Conservation (phyloP, 345 rosid genomes). For the Zanthoxylum bungeanum region DNA sequence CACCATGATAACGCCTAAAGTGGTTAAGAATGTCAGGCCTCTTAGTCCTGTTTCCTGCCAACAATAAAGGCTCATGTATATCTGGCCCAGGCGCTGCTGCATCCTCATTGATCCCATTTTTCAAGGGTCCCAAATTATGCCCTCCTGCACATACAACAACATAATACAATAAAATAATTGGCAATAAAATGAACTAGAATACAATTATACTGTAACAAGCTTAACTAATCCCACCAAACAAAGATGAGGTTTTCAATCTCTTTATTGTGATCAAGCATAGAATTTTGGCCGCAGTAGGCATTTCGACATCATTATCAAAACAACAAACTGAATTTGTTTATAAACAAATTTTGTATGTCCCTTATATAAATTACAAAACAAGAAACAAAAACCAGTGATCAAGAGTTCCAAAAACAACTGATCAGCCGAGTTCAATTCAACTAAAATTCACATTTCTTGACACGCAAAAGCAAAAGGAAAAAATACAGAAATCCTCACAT, state of each 20-base stretch:
- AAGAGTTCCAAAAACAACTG: neutral
- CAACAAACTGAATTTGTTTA: neutral
- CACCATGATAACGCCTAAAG: slow-evolving; percentile 65
- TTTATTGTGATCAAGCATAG: neutral
- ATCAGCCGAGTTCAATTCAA: neutral
- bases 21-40: slow-evolving; percentile 80
- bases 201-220: neutral
- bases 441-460: slow-evolving; percentile 3
- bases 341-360: neutral
- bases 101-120: slow-evolving; percentile 40
- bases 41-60: slow-evolving; percentile 76
- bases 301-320: neutral
- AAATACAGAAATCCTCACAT: slow-evolving; percentile 2
- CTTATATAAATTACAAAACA: neutral
- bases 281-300: neutral
- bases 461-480: neutral
- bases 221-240: neutral
- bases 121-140: slow-evolving; percentile 55
- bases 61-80: slow-evolving; percentile 33
- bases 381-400: neutral
- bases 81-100: slow-evolving; percentile 68
- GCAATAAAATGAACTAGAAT: neutral
- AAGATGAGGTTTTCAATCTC: neutral
- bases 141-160: slow-evolving; percentile 34
- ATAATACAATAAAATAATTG: neutral